Percentiles rank a stretch among this genome's conserved stretches.
Evolutionary conservation across 2,329 filamentous ascomycete genomes (phyloP).

Genomic region (Daldinia sp.): DNA sequence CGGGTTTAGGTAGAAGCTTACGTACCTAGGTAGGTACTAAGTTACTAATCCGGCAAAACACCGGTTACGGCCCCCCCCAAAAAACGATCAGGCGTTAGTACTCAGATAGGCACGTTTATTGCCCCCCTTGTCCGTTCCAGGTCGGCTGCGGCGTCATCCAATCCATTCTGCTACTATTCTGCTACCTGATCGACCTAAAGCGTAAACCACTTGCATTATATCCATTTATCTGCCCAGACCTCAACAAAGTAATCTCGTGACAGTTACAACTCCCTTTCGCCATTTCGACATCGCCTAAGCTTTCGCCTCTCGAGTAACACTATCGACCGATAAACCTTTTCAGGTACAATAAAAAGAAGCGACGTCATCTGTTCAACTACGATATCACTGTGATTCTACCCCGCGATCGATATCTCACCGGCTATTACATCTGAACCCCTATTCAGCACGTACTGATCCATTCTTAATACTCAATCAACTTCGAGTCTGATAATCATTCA

Average conservation of each 20-base stretch:
- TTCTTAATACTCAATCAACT: slow-evolving; percentile 6
- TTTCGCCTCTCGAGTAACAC: neutral
- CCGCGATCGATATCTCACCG: slow-evolving; percentile 33
- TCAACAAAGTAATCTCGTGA: slow-evolving; percentile 23
- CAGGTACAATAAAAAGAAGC: slow-evolving; percentile 13
- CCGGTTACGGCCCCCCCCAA: slow-evolving; percentile 11
- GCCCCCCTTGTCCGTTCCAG: slow-evolving; percentile 3
- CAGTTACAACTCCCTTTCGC: slow-evolving; percentile 1
- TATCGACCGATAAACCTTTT: slow-evolving; percentile 1
- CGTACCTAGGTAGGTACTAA: neutral
- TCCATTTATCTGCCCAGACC: slow-evolving; percentile 25
- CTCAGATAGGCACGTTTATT: neutral
- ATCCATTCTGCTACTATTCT: slow-evolving; percentile 2
- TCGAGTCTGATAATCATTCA: slow-evolving; percentile 15
- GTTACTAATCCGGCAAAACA: slow-evolving; percentile 26
- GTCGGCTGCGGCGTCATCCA: slow-evolving; percentile 30
- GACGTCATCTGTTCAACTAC: slow-evolving; percentile 27
- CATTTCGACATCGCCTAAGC: slow-evolving; percentile 2
- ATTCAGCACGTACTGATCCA: neutral
- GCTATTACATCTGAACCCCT: slow-evolving; percentile 17
- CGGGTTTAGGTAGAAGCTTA: neutral
- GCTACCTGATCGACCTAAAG: neutral
- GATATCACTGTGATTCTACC: slow-evolving; percentile 33
- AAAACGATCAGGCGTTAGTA: neutral
- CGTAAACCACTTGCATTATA: slow-evolving; percentile 4